phyloP scores from a whole-genome alignment of 164 flowering plant genomes.

The Nymphaea colorata region DNA sequence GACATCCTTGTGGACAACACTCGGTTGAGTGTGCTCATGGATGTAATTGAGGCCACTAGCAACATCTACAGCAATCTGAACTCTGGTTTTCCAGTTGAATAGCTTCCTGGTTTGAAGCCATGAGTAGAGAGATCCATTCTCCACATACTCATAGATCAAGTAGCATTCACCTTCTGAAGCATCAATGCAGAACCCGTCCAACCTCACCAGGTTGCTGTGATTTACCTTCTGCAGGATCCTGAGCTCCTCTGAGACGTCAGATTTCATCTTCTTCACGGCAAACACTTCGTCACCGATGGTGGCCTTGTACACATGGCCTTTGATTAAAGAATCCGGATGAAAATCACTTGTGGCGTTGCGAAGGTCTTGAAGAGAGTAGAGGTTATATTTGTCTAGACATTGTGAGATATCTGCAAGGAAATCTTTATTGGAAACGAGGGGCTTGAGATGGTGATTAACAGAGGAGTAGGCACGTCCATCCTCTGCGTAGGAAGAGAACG shows the following conservation, averaged over 20 bases:
- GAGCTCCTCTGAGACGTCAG: slow-evolving; percentile 88
- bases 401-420: slow-evolving; percentile 79
- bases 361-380: slow-evolving; percentile 59
- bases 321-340: slow-evolving; percentile 36
- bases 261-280: slow-evolving; percentile 93
- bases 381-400: slow-evolving; percentile 76
- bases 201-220: slow-evolving; percentile 78
- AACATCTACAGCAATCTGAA: slow-evolving; percentile 64
- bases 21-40: slow-evolving; percentile 78
- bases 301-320: slow-evolving; percentile 80
- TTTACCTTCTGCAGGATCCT: slow-evolving; percentile 95
- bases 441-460: background rate
- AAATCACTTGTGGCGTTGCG: slow-evolving; percentile 60
- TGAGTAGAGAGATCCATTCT: slow-evolving; percentile 75
- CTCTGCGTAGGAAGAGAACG: slow-evolving; percentile 1
- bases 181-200: slow-evolving; percentile 86
- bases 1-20: slow-evolving; percentile 85
- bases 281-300: slow-evolving; percentile 37
- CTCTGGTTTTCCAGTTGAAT: slow-evolving; percentile 63
- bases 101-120: slow-evolving; percentile 34
- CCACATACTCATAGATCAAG: slow-evolving; percentile 64
- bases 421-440: slow-evolving; percentile 6
- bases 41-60: slow-evolving; percentile 89
- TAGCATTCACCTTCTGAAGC: slow-evolving; percentile 62
- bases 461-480: background rate